Base-by-base conservation (phyloP, 306 rosid genomes). In the Luffa aegyptiaca region DNA sequence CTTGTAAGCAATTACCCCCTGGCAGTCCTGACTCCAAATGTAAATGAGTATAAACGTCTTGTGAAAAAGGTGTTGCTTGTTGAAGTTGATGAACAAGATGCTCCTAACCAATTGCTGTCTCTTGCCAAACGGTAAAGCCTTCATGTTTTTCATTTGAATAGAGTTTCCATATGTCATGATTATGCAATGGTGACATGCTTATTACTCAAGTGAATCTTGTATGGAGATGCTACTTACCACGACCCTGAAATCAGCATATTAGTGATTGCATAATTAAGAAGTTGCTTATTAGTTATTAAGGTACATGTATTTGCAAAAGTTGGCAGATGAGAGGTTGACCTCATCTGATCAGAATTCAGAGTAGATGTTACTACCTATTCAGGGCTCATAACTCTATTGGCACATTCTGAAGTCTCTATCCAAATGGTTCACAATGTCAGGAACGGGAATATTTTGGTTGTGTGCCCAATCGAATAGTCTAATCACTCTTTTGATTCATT, bases 21-120 rank as follows among this genome's bases (percentile, higher is more conserved):
- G 81, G 96, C 92, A 79, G 93, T 93, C 80, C 89, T 93, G 80
- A 93, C 97, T 33, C 98, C 97, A 76, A 93, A 93, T 78, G 82
- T 93, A 77, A 92, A 92, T 79, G 97, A 93, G 83, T 93, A 91
- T 81, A 92, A 92, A 86, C 93, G 97, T 18, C 92, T 93, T 57
- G 92, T 93, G 48, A 80, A 92, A 79, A 93, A 86, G 83, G 92
- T 87, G 68, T 77, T 89, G 56, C 84, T 82, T 64, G 84, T 92
- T 52, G 93, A 92, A 85, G 96, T 88, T 39, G 80, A 85, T 55
- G 88, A 89, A 31, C 83, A 78, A n/a, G 88, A 82, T 51, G 84
- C 91, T 35, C 45, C 72, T 77, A 86, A 86, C 78, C 93, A 93
- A 85, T 66, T 92, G 88, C 83, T 84, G 45, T 82, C 92, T 84